Conservation (phyloP, 1,139 yeast genomes). For the Nematodospora anomalae region DNA sequence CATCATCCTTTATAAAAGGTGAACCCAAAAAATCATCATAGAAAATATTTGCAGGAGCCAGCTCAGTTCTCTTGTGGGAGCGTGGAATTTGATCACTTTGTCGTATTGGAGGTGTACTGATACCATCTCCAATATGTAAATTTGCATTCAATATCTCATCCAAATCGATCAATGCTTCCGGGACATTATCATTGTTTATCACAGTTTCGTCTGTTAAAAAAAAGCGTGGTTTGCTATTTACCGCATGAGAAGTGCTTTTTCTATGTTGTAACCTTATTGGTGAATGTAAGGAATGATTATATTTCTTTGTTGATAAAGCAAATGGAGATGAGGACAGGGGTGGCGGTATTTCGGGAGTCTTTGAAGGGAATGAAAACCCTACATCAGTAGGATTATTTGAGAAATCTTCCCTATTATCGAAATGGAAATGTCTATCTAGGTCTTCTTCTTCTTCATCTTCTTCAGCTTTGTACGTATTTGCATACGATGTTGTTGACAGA, state of each 20-base stretch:
- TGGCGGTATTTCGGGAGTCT: constrained; percentile 2
- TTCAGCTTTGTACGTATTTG: constrained; percentile 2
- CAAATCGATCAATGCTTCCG: constrained; percentile 63
- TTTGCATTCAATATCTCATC: constrained; percentile 55
- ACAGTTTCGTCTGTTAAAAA: constrained; percentile 37
- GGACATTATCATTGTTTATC: constrained; percentile 40
- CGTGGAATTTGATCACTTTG: constrained; percentile 6
- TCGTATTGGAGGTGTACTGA: constrained; percentile 13
- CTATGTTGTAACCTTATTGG: constrained; percentile 31
- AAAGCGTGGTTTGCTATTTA: constrained; percentile 23
- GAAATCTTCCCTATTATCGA: constrained; percentile 41
- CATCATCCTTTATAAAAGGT: constrained; percentile 31
- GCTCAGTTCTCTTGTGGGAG: constrained; percentile 46
- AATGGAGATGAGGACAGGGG: constrained; percentile 9
- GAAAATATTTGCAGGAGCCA: constrained; percentile 42
- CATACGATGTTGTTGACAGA: constrained; percentile 2
- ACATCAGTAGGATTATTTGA: constrained; percentile 21
- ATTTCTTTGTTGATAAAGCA: constrained; percentile 5
- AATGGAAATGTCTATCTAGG: constrained; percentile 26
- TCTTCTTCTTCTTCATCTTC: constrained; percentile 17
- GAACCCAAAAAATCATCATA: constrained; percentile 37
- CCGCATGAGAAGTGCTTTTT: constrained; percentile 10
- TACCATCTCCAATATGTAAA: constrained; percentile 28
- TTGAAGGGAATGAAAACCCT: constrained; percentile 35
- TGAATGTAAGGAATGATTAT: constrained; percentile 26